A percentile compares a stretch with the other conserved stretches of the same genome.
Evolutionary conservation across 495 filamentous ascomycete genomes (phyloP).

Genomic region (Hypomontagnella monticulosa): DNA sequence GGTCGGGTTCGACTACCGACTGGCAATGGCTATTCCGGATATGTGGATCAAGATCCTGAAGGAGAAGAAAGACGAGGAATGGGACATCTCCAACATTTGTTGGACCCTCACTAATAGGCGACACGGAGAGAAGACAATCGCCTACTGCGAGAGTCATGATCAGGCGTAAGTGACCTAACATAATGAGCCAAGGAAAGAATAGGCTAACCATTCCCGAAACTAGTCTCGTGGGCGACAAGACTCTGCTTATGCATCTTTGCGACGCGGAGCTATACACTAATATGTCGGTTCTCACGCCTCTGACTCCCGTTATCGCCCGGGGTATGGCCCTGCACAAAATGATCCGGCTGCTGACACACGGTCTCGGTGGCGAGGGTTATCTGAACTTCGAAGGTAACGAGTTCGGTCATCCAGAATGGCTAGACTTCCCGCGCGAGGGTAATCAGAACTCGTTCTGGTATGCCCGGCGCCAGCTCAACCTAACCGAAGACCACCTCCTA

Average conservation of each 20-base stretch:
- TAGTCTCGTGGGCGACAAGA: constrained; percentile 96
- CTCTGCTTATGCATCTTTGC: constrained; percentile 96
- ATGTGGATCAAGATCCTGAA: constrained; percentile 99
- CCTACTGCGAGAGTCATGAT: constrained; percentile 96
- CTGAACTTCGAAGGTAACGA: constrained; percentile 99
- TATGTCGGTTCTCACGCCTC: constrained; percentile 86
- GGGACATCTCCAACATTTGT: constrained; percentile 87
- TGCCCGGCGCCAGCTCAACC: constrained; percentile 92
- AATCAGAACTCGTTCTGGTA: constrained; percentile 98
- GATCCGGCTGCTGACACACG: constrained; percentile 93
- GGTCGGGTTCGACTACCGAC: constrained; percentile 95
- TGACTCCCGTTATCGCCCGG: constrained; percentile 90
- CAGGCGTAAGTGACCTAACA: constrained; percentile 79
- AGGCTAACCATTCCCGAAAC: constrained; percentile 44
- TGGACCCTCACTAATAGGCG: constrained; percentile 91
- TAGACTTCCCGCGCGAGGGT: constrained; percentile 94
- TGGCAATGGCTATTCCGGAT: constrained; percentile 98
- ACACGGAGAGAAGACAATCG: constrained; percentile 98
- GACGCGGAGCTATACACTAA: constrained; percentile 97
- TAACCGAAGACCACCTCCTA: constrained; percentile 84
- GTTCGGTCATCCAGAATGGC: constrained; percentile 99
- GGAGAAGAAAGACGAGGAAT: constrained; percentile 89
- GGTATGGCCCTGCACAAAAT: constrained; percentile 95
- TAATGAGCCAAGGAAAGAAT: neutral
- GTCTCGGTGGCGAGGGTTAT: constrained; percentile 94